Conservation (phyloP, 441 rosid genomes). For the Brassica hybrid region DNA sequence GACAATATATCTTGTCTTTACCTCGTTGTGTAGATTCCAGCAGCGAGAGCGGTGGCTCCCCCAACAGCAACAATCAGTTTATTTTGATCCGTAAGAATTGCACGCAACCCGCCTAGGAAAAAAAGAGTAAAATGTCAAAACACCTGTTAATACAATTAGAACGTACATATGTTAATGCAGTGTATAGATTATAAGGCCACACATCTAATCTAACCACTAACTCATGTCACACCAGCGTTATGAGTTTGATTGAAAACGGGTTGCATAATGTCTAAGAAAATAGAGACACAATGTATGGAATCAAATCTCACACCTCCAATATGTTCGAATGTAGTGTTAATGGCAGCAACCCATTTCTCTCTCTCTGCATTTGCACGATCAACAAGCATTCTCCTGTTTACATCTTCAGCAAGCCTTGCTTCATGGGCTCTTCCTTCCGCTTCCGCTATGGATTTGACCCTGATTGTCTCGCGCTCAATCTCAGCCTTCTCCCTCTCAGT, state of each 20-base stretch:
- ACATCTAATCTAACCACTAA: slow-evolving; percentile 10
- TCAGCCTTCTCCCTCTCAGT: slow-evolving; percentile 98
- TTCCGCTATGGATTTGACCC: slow-evolving; percentile 91
- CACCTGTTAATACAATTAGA: slow-evolving; percentile 17
- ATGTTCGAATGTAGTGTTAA: slow-evolving; percentile 94
- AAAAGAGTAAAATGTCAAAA: slow-evolving; percentile 33
- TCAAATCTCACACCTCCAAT: slow-evolving; percentile 73
- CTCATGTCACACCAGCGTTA: background rate
- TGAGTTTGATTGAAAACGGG: background rate
- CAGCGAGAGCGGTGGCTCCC: slow-evolving; percentile 95
- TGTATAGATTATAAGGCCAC: background rate
- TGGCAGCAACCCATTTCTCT: slow-evolving; percentile 98
- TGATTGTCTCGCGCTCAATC: slow-evolving; percentile 93
- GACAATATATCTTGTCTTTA: slow-evolving; percentile 38
- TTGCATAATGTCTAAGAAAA: slow-evolving; percentile 12
- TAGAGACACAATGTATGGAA: slow-evolving; percentile 4
- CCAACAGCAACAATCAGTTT: slow-evolving; percentile 95
- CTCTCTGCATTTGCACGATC: slow-evolving; percentile 98
- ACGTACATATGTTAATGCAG: background rate
- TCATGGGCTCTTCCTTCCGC: slow-evolving; percentile 99
- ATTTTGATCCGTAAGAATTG: slow-evolving; percentile 92
- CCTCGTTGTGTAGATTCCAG: slow-evolving; percentile 98
- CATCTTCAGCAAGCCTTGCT: slow-evolving; percentile 95
- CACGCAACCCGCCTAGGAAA: slow-evolving; percentile 81
- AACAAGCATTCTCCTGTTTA: slow-evolving; percentile 81